Base-by-base conservation (phyloP, 2,329 filamentous ascomycete species). In the Verticillium klebahnii region DNA sequence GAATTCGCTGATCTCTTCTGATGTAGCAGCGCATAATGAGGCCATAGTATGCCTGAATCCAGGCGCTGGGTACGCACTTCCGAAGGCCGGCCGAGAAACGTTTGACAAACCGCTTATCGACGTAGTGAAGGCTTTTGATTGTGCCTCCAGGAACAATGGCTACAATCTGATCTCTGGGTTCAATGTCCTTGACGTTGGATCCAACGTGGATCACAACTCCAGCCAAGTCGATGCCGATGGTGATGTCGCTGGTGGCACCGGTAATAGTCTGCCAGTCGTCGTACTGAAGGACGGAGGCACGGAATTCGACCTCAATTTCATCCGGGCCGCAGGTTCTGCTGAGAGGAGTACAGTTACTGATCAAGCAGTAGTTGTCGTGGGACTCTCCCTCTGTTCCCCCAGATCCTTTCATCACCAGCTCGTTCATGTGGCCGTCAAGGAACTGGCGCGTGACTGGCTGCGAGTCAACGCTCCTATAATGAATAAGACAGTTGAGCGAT, bases 401-500 rank as follows among this genome's bases (percentile, higher is more conserved):
- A n/a, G 40, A n/a, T 19, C 8, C 12, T 8, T 32, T 32, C 6
- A 54, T 11, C 32, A 29, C 7, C 40, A 52, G n/a, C 45, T 37
- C 45, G 17, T 59, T 59, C 8, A n/a, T 19, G 7, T 25, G 29
- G 4, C 29, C 58, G 1, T 63, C 23, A 1, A 60, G 62, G 11
- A 65, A 32, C 1, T 31, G 56, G 5, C 59, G 32, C 2, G 11
- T 50, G 15, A 39, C 31, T 3, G 60, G 50, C 12, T 58, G 29
- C 1, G 55, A 19, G 11, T 36, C 34, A 4, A 57, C 58, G 8
- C 60, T 19, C 15, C 36, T 45, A 14, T 70, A 67, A 64, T 83
- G 81, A 2, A 85, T 76, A n/a, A 80, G 62, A 5, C 67, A 67
- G 63, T 84, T 85, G 32, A 85, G 66, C 1, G 64, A 37, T 2